Percentiles rank a stretch among this genome's conserved stretches.
phyloP scores from a whole-genome alignment of 805 yeast species.

The Candida ulmi region DNA sequence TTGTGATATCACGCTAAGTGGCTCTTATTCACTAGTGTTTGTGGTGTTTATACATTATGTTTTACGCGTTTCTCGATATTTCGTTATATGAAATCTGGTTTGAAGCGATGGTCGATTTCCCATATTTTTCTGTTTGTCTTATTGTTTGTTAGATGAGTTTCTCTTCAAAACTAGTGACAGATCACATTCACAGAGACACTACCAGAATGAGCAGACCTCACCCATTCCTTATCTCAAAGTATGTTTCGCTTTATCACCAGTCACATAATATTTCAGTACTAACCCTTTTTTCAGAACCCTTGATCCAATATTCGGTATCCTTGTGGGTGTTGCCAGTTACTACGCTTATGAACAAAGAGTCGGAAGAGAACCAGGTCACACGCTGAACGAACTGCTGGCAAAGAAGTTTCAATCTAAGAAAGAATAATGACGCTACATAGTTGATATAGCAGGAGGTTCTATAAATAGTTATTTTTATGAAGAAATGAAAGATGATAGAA shows the following conservation, averaged over 20 bases:
- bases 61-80: no score
- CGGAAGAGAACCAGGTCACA: conserved; percentile 54
- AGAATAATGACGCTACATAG: background rate
- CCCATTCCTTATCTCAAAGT: conserved; percentile 22
- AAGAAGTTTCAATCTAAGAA: conserved; percentile 23
- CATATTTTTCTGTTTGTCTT: background rate
- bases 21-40: no score
- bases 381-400: conserved; percentile 45
- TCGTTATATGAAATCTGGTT: no score
- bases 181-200: no score
- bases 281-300: conserved; percentile 29
- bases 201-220: conserved; percentile 8
- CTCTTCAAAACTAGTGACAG: no score
- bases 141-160: no score
- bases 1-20: no score
- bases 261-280: background rate
- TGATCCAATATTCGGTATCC: conserved; percentile 63
- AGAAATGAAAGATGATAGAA: no score
- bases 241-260: conserved; percentile 2
- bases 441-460: no score
- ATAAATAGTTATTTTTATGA: no score
- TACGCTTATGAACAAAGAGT: conserved; percentile 56
- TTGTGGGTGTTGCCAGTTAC: conserved; percentile 59
- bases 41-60: no score
- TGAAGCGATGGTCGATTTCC: background rate